Conservation (phyloP, 78 protist species). For the Guillardia theta region DNA sequence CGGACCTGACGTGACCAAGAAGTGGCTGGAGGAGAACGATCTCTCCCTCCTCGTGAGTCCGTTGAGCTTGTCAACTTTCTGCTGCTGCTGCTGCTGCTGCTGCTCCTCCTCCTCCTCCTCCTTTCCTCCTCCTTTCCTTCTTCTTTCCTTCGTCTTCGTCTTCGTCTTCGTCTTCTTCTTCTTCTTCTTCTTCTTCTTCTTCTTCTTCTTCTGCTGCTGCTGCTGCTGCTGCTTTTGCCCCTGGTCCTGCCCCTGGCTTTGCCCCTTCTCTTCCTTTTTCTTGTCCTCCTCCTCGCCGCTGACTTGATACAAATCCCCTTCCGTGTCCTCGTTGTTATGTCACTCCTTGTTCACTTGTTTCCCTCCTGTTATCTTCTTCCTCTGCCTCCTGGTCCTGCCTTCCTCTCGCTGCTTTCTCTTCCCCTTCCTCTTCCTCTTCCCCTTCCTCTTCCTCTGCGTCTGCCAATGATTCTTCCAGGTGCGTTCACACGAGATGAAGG, state of each 20-base stretch:
- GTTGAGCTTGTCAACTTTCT: no score
- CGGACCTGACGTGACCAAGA: slow-evolving; percentile 83
- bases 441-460: no score
- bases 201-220: neutral
- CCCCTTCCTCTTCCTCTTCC: neutral
- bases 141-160: neutral
- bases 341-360: neutral
- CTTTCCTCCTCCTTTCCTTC: neutral
- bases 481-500: slow-evolving; percentile 91
- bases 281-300: no score
- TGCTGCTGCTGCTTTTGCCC: neutral
- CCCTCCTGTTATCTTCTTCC: neutral
- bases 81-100: no score
- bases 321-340: neutral
- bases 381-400: neutral
- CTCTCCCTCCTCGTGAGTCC: neutral
- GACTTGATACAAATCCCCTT: no score
- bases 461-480: slow-evolving; percentile 63
- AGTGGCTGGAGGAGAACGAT: neutral
- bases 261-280: neutral
- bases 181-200: neutral
- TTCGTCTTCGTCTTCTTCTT: neutral
- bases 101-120: neutral
- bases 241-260: neutral
- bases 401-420: neutral